phyloP scores from a whole-genome alignment of 805 yeast genomes.

The Ogataea ganodermae region DNA sequence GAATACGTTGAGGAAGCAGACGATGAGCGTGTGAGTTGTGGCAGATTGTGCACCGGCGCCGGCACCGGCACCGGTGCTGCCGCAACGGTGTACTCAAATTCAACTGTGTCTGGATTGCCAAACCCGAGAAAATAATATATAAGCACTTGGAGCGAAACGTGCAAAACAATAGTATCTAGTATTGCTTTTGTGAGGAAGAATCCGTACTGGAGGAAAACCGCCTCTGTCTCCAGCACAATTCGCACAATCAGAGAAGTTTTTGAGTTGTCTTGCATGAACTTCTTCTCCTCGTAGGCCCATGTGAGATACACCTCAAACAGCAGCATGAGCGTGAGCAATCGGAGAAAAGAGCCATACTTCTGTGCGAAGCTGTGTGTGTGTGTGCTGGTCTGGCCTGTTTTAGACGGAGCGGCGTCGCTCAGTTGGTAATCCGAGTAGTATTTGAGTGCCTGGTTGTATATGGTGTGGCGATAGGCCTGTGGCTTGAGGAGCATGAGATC shows the following conservation, averaged over 20 bases:
- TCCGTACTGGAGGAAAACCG: constrained; percentile 52
- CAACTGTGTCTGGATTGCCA: constrained; percentile 27
- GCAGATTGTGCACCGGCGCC: not conserved
- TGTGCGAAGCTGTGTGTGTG: constrained; percentile 4
- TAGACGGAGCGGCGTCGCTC: constrained; percentile 6
- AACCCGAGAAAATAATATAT: constrained; percentile 37
- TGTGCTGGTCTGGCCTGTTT: constrained; percentile 2
- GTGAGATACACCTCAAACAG: constrained; percentile 86
- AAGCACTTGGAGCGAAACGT: constrained; percentile 35
- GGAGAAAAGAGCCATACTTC: constrained; percentile 26
- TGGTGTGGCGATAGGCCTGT: constrained; percentile 84
- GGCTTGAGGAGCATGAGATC: constrained; percentile 83
- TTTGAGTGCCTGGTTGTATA: constrained; percentile 56
- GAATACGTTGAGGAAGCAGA: constrained; percentile 15
- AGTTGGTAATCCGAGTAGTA: constrained; percentile 33
- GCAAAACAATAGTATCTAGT: constrained; percentile 29
- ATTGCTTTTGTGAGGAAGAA: constrained; percentile 57
- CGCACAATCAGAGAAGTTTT: constrained; percentile 28
- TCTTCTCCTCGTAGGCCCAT: constrained; percentile 89
- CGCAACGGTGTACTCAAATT: constrained; percentile 16
- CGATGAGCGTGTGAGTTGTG: constrained; percentile 1
- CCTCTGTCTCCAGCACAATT: constrained; percentile 37
- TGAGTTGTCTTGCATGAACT: constrained; percentile 28
- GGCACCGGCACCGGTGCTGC: not conserved
- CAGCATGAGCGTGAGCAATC: constrained; percentile 62